Evolutionary conservation across 129 eudicot genomes (phyloP), one percentile per base, ranked within the genome.

Genomic region (Kitagawia praeruptora): DNA sequence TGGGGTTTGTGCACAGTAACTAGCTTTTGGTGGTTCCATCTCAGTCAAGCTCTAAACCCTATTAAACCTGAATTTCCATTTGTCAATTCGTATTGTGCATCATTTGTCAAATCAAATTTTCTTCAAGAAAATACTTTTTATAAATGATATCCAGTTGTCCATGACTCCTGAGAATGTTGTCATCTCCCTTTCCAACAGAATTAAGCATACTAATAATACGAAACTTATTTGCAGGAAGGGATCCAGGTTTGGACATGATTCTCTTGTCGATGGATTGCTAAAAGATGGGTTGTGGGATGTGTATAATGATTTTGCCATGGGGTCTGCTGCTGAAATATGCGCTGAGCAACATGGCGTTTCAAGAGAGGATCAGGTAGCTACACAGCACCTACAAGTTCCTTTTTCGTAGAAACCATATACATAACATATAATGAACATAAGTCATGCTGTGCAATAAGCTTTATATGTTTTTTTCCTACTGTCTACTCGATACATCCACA

Each of bases 221-320:
- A 74, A 74, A 75, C 78, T 28, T 38, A 66, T 78, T 39, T 82
- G 80, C 88, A 94, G 98, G 87, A 94, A 92, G 85, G 98, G 98
- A 73, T 94, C 98, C 64, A 90, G 96, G 58, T 91, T 91, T 72
- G 97, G 97, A 77, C 97, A 94, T 83, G 97, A 94, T 86, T 82
- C 93, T 76, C 89, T 94, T 77, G 93, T 94, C 74, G 98, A 94
- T 84, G 98, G 98, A 78, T 85, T 94, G 89, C 80, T 94, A 77
- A 94, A 92, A 82, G 97, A 94, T 53, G 98, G 98, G 49, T 75
- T 94, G 44, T 91, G 96, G 98, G 98, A 94, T 88, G 98, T 89
- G 47, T 94, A 88, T 83, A 92, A 88, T 75, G 96, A 94, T 85
- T 79, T 47, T 80, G 92, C 92, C 40, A 94, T 94, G 98, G 98